Evolutionary conservation across 306 rosid genomes (phyloP), one percentile per base, ranked within the genome.

Genomic region (Medicago lupulina): DNA sequence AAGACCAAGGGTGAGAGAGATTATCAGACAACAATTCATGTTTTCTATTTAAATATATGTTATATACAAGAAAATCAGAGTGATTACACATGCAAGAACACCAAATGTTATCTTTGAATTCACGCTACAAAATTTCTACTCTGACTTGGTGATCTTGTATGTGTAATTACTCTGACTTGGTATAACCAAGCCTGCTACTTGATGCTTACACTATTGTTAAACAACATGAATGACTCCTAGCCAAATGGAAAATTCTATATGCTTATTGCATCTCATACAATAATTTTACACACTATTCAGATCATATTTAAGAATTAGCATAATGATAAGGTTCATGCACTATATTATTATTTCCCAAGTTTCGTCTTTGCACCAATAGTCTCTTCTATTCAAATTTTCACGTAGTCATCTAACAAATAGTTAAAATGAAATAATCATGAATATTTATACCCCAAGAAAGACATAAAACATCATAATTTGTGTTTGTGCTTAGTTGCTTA

Each of bases 401-500:
- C 38, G 7, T 34, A 2, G 17, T 78, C 61, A 41, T 28, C n/a
- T 14, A 46, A 41, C 39, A 47, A 57, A 43, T 68, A 47, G 43
- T 57, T 28, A 25, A 77, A 69, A 55, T 65, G 10, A 74, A 77
- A 66, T 34, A 66, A 49, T 25, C 36, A 66, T 19, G 71, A 34
- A 51, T 55, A 67, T 15, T 47, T 39, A 14, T 40, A 70, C n/a
- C n/a, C 34, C 14, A 70, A 43, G 46, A 71, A 68, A 71, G 54
- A 59, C 18, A 68, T 46, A 68, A 44, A 19, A 14, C 38, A 43
- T 58, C 54, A 53, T 68, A 60, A 50, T 16, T 18, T 34, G 38
- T 4, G 1, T 38, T 6, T 54, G 71, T 66, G 17, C 89, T 83
- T 82, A 89, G 89, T 84, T 66, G 17, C 89, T 83, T 82, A 89